phyloP scores from a whole-genome alignment of 1,284 basidiomycete species.

The Marasmius sp. region DNA sequence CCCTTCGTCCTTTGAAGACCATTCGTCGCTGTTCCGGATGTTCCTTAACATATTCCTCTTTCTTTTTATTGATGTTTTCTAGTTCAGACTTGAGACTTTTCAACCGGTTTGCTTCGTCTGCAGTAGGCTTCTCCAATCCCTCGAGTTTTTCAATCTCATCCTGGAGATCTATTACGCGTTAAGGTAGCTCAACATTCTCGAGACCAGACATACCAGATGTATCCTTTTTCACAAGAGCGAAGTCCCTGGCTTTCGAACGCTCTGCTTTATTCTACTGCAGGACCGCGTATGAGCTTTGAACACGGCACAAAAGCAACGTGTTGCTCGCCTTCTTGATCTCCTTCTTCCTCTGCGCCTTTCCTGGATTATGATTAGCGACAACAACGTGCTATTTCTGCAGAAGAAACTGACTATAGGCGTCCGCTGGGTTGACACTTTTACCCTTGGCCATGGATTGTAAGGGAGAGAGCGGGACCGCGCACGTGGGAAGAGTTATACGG shows the following conservation, averaged over 20 bases:
- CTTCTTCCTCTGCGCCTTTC: slow-evolving; percentile 85
- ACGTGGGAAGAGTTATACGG: not conserved
- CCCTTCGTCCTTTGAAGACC: slow-evolving; percentile 60
- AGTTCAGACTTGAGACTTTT: slow-evolving; percentile 75
- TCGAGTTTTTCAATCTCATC: slow-evolving; percentile 70
- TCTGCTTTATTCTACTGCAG: slow-evolving; percentile 85
- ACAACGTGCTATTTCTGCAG: slow-evolving; percentile 9
- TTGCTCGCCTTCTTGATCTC: slow-evolving; percentile 83
- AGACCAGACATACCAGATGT: slow-evolving; percentile 56
- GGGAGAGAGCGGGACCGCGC: slow-evolving; percentile 24
- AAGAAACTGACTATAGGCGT: slow-evolving; percentile 65
- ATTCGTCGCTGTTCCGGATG: slow-evolving; percentile 86
- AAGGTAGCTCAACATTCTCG: slow-evolving; percentile 3
- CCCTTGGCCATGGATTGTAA: slow-evolving; percentile 69
- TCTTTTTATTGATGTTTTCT: slow-evolving; percentile 77
- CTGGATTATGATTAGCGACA: slow-evolving; percentile 35
- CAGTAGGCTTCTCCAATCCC: slow-evolving; percentile 38
- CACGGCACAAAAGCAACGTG: slow-evolving; percentile 8
- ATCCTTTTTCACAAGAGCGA: slow-evolving; percentile 85
- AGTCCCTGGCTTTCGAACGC: slow-evolving; percentile 76
- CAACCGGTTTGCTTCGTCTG: slow-evolving; percentile 55
- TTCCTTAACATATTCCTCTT: slow-evolving; percentile 86
- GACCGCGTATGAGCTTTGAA: slow-evolving; percentile 17
- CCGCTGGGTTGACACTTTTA: slow-evolving; percentile 82
- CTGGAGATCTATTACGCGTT: slow-evolving; percentile 54